These are phyloP conservation scores for Lipomyces yamanashiensis DNA, from an alignment of 805 yeast genomes.

Conservation along the genomic window DNA sequence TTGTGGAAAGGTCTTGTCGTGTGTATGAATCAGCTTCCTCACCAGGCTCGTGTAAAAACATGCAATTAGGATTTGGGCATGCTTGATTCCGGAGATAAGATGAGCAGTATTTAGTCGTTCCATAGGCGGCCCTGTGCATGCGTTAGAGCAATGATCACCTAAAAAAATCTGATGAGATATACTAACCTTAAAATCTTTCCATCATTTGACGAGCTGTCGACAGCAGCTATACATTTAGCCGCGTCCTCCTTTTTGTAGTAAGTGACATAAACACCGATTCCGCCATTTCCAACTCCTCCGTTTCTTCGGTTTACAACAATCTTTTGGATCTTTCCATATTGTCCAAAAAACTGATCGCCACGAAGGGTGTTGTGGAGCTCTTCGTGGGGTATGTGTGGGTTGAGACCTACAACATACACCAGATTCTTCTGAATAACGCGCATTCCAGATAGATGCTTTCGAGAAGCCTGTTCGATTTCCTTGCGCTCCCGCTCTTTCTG, in stretches of 20 bases:
- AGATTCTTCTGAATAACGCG: slow-evolving; percentile 97
- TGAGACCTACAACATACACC: slow-evolving; percentile 93
- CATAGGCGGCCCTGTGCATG: slow-evolving; percentile 77
- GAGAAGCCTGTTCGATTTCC: slow-evolving; percentile 74
- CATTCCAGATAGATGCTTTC: slow-evolving; percentile 90
- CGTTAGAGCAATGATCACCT: not conserved
- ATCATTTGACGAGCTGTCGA: slow-evolving; percentile 90
- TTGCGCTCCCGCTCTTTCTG: slow-evolving; percentile 89
- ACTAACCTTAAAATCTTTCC: slow-evolving; percentile 72
- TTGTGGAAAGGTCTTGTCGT: slow-evolving; percentile 81
- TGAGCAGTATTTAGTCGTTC: slow-evolving; percentile 98
- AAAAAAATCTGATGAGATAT: not conserved
- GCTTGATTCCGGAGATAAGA: slow-evolving; percentile 91
- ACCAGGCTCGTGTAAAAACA: slow-evolving; percentile 99
- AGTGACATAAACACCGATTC: slow-evolving; percentile 94
- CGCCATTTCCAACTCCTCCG: slow-evolving; percentile 64
- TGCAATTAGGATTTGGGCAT: slow-evolving; percentile 98
- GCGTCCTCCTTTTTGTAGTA: slow-evolving; percentile 95
- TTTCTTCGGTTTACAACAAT: slow-evolving; percentile 85
- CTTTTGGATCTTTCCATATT: slow-evolving; percentile 92
- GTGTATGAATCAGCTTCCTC: slow-evolving; percentile 98
- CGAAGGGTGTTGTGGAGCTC: slow-evolving; percentile 80
- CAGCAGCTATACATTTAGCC: slow-evolving; percentile 85
- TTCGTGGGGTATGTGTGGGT: slow-evolving; percentile 84
- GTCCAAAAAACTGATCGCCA: slow-evolving; percentile 96